A percentile compares a stretch with the other conserved stretches of the same genome.
These are phyloP conservation scores for Olyra latifolia DNA, from an alignment of 176 grass and related monocot genomes.

Conservation along the genomic window DNA sequence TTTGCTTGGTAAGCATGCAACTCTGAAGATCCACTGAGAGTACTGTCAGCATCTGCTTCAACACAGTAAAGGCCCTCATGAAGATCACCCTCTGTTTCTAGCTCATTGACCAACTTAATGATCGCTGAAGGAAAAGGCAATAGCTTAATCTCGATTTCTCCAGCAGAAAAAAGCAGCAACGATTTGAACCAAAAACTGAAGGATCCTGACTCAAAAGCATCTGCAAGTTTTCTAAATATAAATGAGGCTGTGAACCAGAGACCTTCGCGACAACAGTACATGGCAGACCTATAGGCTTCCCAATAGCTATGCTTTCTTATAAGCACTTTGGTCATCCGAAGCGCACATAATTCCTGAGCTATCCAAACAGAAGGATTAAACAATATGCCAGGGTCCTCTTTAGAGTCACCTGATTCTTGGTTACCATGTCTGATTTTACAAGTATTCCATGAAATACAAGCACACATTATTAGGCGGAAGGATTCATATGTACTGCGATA, in stretches of 20 bases:
- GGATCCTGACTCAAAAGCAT: constrained; percentile 43
- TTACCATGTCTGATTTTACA: constrained; percentile 33
- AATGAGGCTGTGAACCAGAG: constrained; percentile 82
- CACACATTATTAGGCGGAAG: constrained; percentile 53
- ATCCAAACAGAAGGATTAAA: constrained; percentile 44
- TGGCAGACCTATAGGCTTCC: constrained; percentile 79
- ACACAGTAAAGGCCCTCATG: constrained; percentile 38
- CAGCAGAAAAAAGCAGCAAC: constrained; percentile 58
- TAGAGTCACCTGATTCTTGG: constrained; percentile 29
- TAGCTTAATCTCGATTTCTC: constrained; percentile 84
- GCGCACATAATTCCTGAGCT: constrained; percentile 58
- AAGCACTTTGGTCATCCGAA: constrained; percentile 57
- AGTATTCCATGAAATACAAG: constrained; percentile 28
- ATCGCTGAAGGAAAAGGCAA: constrained; percentile 69
- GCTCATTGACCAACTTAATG: constrained; percentile 54
- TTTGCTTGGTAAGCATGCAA: constrained; percentile 54
- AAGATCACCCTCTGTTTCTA: constrained; percentile 54
- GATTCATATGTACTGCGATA: constrained; percentile 57
- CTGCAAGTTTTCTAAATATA: constrained; percentile 78
- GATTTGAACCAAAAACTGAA: constrained; percentile 81
- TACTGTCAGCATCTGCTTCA: constrained; percentile 40
- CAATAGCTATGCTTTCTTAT: constrained; percentile 67
- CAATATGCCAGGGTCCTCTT: constrained; percentile 5
- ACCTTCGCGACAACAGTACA: constrained; percentile 69
- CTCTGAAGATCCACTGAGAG: constrained; percentile 26